phyloP scores from a whole-genome alignment of 768 basidiomycete species.

The Porphyrellus cyaneotinctus region DNA sequence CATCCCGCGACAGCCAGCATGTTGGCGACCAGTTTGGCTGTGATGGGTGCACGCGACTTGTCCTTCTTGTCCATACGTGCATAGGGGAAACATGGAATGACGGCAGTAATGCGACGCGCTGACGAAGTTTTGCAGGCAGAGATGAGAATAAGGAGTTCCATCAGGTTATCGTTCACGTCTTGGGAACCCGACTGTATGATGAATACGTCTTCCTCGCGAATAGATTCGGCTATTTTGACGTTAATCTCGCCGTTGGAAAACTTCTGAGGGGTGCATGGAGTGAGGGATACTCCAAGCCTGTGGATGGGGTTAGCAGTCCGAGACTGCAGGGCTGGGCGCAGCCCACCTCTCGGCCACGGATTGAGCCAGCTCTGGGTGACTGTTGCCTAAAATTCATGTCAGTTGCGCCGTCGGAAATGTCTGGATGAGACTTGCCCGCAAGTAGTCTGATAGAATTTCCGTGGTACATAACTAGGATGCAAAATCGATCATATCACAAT shows the following conservation, averaged over 20 bases:
- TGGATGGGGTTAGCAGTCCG: constrained; percentile 45
- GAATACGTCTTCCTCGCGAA: constrained; percentile 98
- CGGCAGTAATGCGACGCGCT: constrained; percentile 91
- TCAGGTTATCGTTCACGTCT: constrained; percentile 93
- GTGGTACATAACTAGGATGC: constrained; percentile 62
- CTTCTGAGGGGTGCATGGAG: constrained; percentile 79
- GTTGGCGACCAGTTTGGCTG: constrained; percentile 96
- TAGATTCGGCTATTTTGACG: constrained; percentile 91
- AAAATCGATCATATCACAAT: constrained; percentile 1
- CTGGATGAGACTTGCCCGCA: constrained; percentile 47
- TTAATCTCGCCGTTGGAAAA: constrained; percentile 96
- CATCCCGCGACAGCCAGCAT: constrained; percentile 97
- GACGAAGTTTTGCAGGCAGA: constrained; percentile 98
- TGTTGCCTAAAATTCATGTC: constrained; percentile 67
- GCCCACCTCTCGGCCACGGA: constrained; percentile 96
- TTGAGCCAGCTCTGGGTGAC: constrained; percentile 96
- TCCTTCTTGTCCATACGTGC: constrained; percentile 98
- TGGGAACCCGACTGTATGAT: constrained; percentile 90
- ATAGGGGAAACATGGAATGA: constrained; percentile 97
- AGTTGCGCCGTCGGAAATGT: constrained; percentile 4
- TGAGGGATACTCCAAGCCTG: constrained; percentile 88
- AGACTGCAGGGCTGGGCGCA: constrained; percentile 42
- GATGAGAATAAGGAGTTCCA: constrained; percentile 98
- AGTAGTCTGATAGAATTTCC: constrained; percentile 77
- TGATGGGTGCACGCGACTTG: constrained; percentile 92